These are phyloP conservation scores for Neurospora sp. DNA, from an alignment of 495 filamentous ascomycete species.

Conservation along the genomic window DNA sequence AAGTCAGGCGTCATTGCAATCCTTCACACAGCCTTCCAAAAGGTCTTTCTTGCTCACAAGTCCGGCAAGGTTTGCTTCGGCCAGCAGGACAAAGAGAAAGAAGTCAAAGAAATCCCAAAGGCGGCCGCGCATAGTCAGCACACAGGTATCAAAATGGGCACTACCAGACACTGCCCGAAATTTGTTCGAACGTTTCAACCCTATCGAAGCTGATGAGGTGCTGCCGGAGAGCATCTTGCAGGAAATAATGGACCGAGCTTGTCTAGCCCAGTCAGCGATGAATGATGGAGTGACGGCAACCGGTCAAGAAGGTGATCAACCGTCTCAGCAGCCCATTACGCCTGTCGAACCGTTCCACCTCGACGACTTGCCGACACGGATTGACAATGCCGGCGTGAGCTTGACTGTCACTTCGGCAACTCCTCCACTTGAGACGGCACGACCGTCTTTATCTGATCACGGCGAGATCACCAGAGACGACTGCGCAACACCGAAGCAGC, in stretches of 20 bases:
- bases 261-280: constrained; percentile 5
- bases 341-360: constrained; percentile 29
- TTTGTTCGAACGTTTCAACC: constrained; percentile 35
- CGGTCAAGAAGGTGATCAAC: neutral
- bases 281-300: constrained; percentile 5
- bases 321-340: constrained; percentile 8
- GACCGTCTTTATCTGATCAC: constrained; percentile 5
- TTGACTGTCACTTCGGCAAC: neutral
- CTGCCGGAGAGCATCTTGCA: constrained; percentile 32
- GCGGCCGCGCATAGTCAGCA: constrained; percentile 19
- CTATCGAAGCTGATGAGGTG: constrained; percentile 44
- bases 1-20: constrained; percentile 11
- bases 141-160: constrained; percentile 33
- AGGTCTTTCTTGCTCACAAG: constrained; percentile 12
- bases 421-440: constrained; percentile 2
- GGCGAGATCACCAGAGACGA: constrained; percentile 3
- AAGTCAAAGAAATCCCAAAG: constrained; percentile 30
- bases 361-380: constrained; percentile 23
- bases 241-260: constrained; percentile 30
- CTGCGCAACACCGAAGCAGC: constrained; percentile 9
- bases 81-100: constrained; percentile 27
- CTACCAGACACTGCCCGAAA: constrained; percentile 39
- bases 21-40: constrained; percentile 13
- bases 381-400: neutral
- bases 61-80: constrained; percentile 14